phyloP scores from a whole-genome alignment of 2,329 filamentous ascomycete species.

The Scolecobasidium constrictum region DNA sequence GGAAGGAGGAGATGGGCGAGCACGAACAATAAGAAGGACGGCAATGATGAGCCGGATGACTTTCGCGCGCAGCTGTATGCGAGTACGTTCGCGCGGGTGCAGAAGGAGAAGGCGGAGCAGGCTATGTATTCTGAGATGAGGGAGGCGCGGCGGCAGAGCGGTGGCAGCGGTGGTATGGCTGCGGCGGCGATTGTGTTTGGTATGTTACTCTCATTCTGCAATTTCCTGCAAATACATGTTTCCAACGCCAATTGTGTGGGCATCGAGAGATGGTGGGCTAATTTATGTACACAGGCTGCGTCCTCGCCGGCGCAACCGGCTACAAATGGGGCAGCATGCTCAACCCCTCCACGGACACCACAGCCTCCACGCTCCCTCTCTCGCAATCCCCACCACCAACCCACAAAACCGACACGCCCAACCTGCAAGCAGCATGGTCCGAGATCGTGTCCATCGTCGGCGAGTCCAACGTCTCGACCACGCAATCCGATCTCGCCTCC shows the following conservation, averaged over 20 bases:
- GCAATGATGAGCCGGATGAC: constrained; percentile 38
- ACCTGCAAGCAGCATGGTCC: constrained; percentile 53
- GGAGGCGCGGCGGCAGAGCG: constrained; percentile 6
- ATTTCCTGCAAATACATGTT: neutral
- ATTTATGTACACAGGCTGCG: constrained; percentile 30
- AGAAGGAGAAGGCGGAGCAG: constrained; percentile 48
- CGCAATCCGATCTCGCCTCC: constrained; percentile 39
- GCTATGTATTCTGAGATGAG: constrained; percentile 32
- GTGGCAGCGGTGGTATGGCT: neutral
- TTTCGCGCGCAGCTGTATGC: constrained; percentile 42
- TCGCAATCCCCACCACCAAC: constrained; percentile 33
- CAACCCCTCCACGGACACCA: constrained; percentile 34
- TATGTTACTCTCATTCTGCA: neutral
- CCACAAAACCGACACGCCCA: constrained; percentile 45
- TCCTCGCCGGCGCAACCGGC: constrained; percentile 39
- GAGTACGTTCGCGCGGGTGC: constrained; percentile 46
- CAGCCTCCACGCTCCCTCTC: constrained; percentile 48
- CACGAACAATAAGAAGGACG: neutral
- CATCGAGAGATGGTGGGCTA: constrained; percentile 16
- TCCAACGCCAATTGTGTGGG: constrained; percentile 12
- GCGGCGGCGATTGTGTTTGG: constrained; percentile 1
- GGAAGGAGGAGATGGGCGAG: constrained; percentile 5
- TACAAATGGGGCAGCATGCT: constrained; percentile 43
- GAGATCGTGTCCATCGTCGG: constrained; percentile 52
- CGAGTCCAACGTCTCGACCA: constrained; percentile 51